Conservation (phyloP, 2,329 filamentous ascomycete species). For the Sporothrix mexicana region DNA sequence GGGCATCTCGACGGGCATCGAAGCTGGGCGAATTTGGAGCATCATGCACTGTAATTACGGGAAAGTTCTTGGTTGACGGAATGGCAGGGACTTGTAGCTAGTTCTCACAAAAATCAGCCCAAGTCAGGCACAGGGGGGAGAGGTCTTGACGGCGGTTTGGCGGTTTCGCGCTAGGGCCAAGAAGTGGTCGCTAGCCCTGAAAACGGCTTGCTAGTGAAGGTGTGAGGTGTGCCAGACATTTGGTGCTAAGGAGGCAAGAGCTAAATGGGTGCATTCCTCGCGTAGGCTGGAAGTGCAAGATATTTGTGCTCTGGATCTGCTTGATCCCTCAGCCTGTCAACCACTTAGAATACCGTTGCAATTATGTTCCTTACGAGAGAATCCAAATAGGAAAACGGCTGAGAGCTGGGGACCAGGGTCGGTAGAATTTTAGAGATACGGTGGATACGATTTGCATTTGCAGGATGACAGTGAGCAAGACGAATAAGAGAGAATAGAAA, state of each 20-base stretch:
- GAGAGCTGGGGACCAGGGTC: not conserved
- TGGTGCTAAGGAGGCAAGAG: not conserved
- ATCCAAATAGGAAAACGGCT: slow-evolving; percentile 1
- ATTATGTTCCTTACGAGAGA: slow-evolving; percentile 13
- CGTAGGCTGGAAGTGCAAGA: not conserved
- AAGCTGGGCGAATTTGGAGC: slow-evolving; percentile 22
- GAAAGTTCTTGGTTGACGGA: not conserved
- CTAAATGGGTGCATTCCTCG: slow-evolving; percentile 13
- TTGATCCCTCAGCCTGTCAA: not conserved
- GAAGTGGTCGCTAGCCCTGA: not conserved
- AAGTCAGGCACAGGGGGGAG: slow-evolving; percentile 6
- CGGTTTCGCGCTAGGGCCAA: not conserved
- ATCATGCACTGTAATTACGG: slow-evolving; percentile 26
- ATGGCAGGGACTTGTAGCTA: not conserved
- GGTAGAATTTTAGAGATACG: slow-evolving; percentile 13
- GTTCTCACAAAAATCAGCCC: slow-evolving; percentile 20
- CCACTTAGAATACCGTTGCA: not conserved
- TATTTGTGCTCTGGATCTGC: not conserved
- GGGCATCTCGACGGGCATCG: not conserved
- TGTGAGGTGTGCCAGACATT: not conserved
- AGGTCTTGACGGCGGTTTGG: not conserved
- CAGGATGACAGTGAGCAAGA: not conserved
- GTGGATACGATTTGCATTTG: slow-evolving; percentile 1
- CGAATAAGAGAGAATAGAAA: too few relatives aligned
- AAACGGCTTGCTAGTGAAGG: not conserved